These are phyloP conservation scores for Aspergillus taichungensis DNA, from an alignment of 495 filamentous ascomycete genomes.

Conservation along the genomic window DNA sequence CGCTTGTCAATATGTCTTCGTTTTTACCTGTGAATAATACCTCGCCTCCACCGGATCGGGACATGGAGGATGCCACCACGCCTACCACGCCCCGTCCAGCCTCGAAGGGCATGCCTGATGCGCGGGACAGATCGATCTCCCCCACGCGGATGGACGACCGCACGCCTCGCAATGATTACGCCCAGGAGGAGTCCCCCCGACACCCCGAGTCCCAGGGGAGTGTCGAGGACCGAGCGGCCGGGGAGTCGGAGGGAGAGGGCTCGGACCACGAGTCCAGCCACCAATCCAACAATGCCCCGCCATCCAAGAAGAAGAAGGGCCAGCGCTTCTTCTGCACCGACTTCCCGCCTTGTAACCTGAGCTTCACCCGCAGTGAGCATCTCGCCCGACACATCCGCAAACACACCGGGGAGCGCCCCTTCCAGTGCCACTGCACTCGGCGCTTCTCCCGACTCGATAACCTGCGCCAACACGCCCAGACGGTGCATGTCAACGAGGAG, in stretches of 20 bases:
- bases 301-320: constrained; percentile 89
- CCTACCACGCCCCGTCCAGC: constrained; percentile 56
- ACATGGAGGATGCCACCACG: constrained; percentile 48
- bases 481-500: constrained; percentile 95
- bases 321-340: constrained; percentile 97
- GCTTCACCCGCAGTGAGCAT: constrained; percentile 95
- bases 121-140: constrained; percentile 20
- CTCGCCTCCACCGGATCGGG: constrained; percentile 44
- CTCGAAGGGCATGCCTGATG: constrained; percentile 26
- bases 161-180: constrained; percentile 22
- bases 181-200: constrained; percentile 2
- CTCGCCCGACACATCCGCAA: constrained; percentile 92
- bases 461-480: constrained; percentile 92
- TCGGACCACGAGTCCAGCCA: constrained; percentile 58
- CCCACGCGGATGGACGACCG: constrained; percentile 16
- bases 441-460: constrained; percentile 97
- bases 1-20: constrained; percentile 41
- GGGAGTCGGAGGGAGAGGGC: constrained; percentile 63
- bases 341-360: constrained; percentile 87
- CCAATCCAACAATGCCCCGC: constrained; percentile 50
- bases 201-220: constrained; percentile 28
- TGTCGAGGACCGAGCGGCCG: constrained; percentile 62
- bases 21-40: constrained; percentile 75
- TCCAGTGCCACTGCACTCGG: constrained; percentile 92
- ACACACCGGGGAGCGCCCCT: constrained; percentile 95